Evolutionary conservation across 768 basidiomycete species (phyloP), one percentile per base, ranked within the genome.

Genomic region (Strobilomyces dryophilus): DNA sequence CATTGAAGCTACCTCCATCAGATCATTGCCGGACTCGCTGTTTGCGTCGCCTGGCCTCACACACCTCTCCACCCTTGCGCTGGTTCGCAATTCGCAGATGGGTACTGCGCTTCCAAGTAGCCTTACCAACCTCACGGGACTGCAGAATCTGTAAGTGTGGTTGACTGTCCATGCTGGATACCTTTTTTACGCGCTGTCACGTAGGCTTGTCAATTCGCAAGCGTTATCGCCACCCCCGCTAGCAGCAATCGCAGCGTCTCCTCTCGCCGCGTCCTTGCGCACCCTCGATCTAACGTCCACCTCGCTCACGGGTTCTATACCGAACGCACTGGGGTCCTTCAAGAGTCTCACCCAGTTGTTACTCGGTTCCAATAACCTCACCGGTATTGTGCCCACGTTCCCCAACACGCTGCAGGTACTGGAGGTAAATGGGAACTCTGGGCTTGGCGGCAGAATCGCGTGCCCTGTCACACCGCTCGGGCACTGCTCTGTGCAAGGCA

Each of bases 71-170:
- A 66, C 72, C 35, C 57, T 78, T 14, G 66, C 66, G 15, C 64
- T 79, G 24, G 65, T 75, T 21, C 69, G 70, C 58, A 79, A 79
- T 61, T 53, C 64, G 14, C 59, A 73, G 39, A 70, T 79, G 66
- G 71, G 73, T 29, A 52, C 59, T 17, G 52, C 63, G 4, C 65
- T 79, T 35, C 76, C 78, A 8, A 68, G 61, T 8, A 72, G 67
- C 34, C 46, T 77, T 12, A 54, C 65, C 8, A 47, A 55, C 45
- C 59, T 73, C 14, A 58, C 67, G 1, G 59, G 59, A 29, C 61
- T 79, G 17, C 71, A 73, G 49, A 73, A 66, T 49, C 42, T 79
- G 77, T 77, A 61, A 56, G 75, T 64, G 26, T 11, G 24, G 1
- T 14, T 41, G 12, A 11, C 17, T 34, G 29, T 46, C 17, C 3